Percentiles rank a stretch among this genome's conserved stretches.
Evolutionary conservation across 2,329 filamentous ascomycete species (phyloP).

Genomic region (Penicillium sp.): DNA sequence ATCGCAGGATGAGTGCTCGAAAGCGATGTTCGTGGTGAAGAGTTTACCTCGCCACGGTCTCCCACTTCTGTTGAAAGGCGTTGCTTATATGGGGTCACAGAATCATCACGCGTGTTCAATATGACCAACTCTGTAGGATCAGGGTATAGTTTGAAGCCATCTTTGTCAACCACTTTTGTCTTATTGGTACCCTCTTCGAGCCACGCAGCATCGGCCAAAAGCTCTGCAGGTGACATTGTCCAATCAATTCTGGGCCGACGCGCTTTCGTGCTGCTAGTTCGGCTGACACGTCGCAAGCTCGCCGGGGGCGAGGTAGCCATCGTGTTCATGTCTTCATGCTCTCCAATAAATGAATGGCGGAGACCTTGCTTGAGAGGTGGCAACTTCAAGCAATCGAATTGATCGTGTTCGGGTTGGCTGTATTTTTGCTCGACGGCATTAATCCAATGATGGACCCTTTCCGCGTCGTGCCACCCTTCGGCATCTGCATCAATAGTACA

Average conservation of each 20-base stretch:
- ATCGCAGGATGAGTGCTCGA: constrained; percentile 42
- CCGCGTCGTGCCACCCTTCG: constrained; percentile 75
- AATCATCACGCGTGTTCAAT: constrained; percentile 13
- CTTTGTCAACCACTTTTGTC: constrained; percentile 74
- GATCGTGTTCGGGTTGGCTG: constrained; percentile 45
- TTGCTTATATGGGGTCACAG: constrained; percentile 11
- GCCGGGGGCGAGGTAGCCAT: constrained; percentile 38
- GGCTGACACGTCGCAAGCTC: constrained; percentile 43
- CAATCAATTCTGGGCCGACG: constrained; percentile 80
- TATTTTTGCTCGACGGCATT: constrained; percentile 62
- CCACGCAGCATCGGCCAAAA: constrained; percentile 90
- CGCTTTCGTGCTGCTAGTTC: constrained; percentile 56
- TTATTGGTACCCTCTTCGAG: constrained; percentile 81
- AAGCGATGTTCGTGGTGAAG: constrained; percentile 32
- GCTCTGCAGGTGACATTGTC: constrained; percentile 78
- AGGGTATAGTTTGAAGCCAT: constrained; percentile 69
- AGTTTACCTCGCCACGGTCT: constrained; percentile 17
- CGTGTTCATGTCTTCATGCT: constrained; percentile 27
- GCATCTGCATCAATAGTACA: constrained; percentile 71
- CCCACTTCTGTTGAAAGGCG: constrained; percentile 23
- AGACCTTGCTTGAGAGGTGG: constrained; percentile 41
- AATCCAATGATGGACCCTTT: constrained; percentile 74
- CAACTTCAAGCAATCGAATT: constrained; percentile 47
- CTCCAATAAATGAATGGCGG: constrained; percentile 16
- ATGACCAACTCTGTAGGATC: constrained; percentile 27